Evolutionary conservation across 1,284 basidiomycete genomes (phyloP), one percentile per base, ranked within the genome.

Genomic region (Ceratobasidium sp.): DNA sequence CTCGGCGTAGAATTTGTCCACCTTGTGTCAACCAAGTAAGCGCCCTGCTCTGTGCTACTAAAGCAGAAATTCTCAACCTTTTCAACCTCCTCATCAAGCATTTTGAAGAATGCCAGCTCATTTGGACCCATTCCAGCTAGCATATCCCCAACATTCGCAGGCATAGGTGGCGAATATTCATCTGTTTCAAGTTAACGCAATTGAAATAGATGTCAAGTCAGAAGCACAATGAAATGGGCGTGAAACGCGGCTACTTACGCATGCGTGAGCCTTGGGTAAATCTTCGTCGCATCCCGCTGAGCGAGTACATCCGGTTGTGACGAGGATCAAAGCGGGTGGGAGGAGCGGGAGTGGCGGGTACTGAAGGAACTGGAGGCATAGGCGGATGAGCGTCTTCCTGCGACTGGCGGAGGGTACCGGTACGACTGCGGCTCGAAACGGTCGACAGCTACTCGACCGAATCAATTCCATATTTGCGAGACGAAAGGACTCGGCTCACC

Each of bases 21-120:
- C 86, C 80, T 96, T 93, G 8, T 10, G 7, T 40, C 8, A 27
- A 4, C 12, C 31, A 35, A 54, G 22, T 27, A 10, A 49, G 22
- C 22, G 20, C 8, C 6, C 8, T 17, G 7, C 17, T 12, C 20
- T 6, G 45, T 7, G 15, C 7, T 49, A 17, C 22, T 13, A 27
- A 43, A 75, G 76, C 92, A 97, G 77, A 98, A 98, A 1, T 80
- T 79, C 75, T 94, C 89, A 27, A 96, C 86, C 80, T 96, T 94
- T 67, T 89, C 86, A 0, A 96, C 80, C 76, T 96, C 87, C 0
- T 76, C 76, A 73, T 95, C 90, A 1, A 96, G 82, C 42, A 86
- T 82, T 5, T 86, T 83, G 73, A 96, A 91, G 79, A 94, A 96
- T 2, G 82, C 82, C 50, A 80, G 77, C 75, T 95, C 89, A 40